Base-by-base conservation (phyloP, 1,284 basidiomycete genomes). In the Serendipita sp. region DNA sequence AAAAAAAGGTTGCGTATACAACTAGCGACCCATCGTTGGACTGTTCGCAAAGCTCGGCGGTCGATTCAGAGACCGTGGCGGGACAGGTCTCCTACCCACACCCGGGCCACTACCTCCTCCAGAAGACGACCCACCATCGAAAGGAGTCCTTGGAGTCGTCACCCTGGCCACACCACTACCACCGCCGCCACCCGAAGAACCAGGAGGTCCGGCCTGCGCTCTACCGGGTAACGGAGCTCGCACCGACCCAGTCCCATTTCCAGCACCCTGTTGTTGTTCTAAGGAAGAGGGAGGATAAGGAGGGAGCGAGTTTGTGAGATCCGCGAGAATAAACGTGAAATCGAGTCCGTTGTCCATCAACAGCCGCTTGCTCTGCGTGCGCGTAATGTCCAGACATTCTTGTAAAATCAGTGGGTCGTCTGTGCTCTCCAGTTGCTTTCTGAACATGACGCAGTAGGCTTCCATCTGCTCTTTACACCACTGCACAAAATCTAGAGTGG, bases 401-500 rank as follows among this genome's bases (percentile, higher is more conserved):
- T 91, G 80, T 3, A 91, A 79, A 0, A 85, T 81, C 61, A 78
- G 74, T 5, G 78, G 74, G 60, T 88, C 84, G 66, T 91, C 87
- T 2, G 86, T 83, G 17, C 82, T 87, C 71, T 93, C 96, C 0
- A 98, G 93, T 71, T 99, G 96, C 64, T 87, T 86, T 61, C 88
- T 78, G 74, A 98, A 98, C 70, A 88, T 86, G 63, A 87, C 84
- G 0, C 87, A 88, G 71, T 90, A 98, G 50, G 80, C 75, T 70
- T 91, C 85, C 34, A 99, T 84, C 74, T 93, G 88, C 62, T 82
- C 79, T 71, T 87, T 91, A 0, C 93, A 90, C 96, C 95, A 99
- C 61, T 91, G 85, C 26, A 98, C 89, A 70, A 98, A 95, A 6
- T 86, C 93, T 93, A 65, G 26, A 10, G 62, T 44, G 43, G 42